phyloP scores from a whole-genome alignment of 2,329 filamentous ascomycete genomes.

The Phialophora expanda region DNA sequence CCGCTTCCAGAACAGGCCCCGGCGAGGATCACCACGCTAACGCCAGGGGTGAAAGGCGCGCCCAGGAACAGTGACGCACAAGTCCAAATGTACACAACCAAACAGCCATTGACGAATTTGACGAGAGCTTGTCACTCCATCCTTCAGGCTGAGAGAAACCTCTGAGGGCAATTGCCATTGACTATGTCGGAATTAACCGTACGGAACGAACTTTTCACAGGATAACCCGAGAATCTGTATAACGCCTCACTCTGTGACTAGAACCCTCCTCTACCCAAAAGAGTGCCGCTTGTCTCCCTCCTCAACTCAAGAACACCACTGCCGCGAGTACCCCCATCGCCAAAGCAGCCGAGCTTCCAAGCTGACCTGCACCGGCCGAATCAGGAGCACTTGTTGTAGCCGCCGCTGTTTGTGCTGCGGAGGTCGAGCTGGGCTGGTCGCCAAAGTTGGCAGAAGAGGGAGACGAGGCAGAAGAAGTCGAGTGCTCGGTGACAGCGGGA shows the following conservation, averaged over 20 bases:
- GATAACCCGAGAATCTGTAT: not conserved
- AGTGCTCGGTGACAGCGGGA: constrained; percentile 24
- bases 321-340: constrained; percentile 45
- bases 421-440: constrained; percentile 33
- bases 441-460: constrained; percentile 23
- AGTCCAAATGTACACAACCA: not conserved
- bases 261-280: not conserved
- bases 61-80: constrained; percentile 2
- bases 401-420: constrained; percentile 31
- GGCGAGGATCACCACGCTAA: constrained; percentile 24
- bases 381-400: constrained; percentile 33
- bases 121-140: not conserved
- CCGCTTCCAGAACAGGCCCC: constrained; percentile 10
- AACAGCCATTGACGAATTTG: not conserved
- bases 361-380: constrained; percentile 39
- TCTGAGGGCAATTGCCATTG: not conserved
- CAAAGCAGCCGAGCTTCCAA: constrained; percentile 44
- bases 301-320: constrained; percentile 43
- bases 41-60: constrained; percentile 28
- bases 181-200: not conserved
- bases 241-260: not conserved
- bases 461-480: constrained; percentile 31
- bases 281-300: not conserved
- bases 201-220: not conserved
- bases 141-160: not conserved